Conservation (phyloP, 2,329 filamentous ascomycete genomes). For the Mollisia scopiformis region DNA sequence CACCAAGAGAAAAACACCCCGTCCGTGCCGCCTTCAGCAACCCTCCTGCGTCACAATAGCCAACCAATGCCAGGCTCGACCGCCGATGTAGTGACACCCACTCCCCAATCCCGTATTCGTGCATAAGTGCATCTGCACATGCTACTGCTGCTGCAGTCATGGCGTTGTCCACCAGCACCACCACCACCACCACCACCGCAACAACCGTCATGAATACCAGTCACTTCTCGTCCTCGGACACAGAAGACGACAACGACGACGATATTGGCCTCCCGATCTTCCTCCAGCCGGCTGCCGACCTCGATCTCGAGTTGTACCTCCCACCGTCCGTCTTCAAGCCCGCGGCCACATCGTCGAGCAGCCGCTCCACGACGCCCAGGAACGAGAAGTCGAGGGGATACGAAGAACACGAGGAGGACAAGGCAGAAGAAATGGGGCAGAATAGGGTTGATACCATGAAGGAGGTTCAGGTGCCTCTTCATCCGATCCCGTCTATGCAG, state of each 20-base stretch:
- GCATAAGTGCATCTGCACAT: constrained; percentile 12
- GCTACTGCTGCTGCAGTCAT: neutral
- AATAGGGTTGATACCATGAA: constrained; percentile 29
- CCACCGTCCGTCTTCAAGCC: neutral
- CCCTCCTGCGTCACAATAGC: neutral
- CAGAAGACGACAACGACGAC: neutral
- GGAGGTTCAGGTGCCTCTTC: constrained; percentile 48
- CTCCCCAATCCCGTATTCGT: neutral
- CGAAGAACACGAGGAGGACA: neutral
- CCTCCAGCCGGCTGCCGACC: constrained; percentile 22
- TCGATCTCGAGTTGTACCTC: neutral
- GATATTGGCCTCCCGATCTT: constrained; percentile 24
- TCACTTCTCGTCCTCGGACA: constrained; percentile 13
- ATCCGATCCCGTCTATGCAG: constrained; percentile 79
- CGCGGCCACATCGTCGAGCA: neutral
- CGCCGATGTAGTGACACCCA: constrained; percentile 13
- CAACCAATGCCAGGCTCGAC: constrained; percentile 7
- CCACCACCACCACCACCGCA: no score
- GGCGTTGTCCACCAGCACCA: neutral
- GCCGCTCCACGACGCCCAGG: constrained; percentile 15
- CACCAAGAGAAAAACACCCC: neutral
- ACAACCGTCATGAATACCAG: neutral
- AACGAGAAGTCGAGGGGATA: constrained; percentile 1
- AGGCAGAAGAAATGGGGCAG: neutral
- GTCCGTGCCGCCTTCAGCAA: neutral